phyloP scores from a whole-genome alignment of 192 early-diverging fungal species.

The Rhizophagus prolifer region DNA sequence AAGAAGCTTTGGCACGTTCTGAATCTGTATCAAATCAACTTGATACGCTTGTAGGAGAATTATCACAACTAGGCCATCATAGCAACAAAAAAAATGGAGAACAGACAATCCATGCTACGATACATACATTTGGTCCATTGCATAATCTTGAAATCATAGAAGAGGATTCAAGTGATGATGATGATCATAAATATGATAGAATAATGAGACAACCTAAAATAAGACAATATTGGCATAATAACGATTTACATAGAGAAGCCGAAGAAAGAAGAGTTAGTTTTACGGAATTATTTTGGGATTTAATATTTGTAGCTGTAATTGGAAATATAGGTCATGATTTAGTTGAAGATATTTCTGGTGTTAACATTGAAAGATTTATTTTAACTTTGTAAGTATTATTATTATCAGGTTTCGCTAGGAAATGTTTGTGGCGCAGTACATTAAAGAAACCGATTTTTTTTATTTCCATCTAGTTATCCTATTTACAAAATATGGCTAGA shows the following conservation, averaged over 20 bases:
- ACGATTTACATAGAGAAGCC: slow-evolving; percentile 24
- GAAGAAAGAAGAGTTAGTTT: slow-evolving; percentile 25
- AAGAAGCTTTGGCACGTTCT: slow-evolving; percentile 13
- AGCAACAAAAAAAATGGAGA: background rate
- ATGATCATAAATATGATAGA: slow-evolving; percentile 15
- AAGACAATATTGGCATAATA: slow-evolving; percentile 30
- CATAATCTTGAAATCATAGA: slow-evolving; percentile 29
- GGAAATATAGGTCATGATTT: slow-evolving; percentile 22
- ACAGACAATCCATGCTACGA: slow-evolving; percentile 27
- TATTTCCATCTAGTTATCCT: slow-evolving; percentile 22
- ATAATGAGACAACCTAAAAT: slow-evolving; percentile 27
- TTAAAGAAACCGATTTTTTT: background rate
- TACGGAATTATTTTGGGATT: slow-evolving; percentile 36
- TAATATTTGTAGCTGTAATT: slow-evolving; percentile 31
- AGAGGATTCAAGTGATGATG: slow-evolving; percentile 21
- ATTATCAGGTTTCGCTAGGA: background rate
- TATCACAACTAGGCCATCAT: background rate
- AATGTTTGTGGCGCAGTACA: background rate
- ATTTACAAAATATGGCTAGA: slow-evolving; percentile 22
- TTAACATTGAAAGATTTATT: slow-evolving; percentile 17
- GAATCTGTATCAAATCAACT: slow-evolving; percentile 28
- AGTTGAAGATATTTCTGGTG: background rate
- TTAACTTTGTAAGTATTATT: slow-evolving; percentile 26
- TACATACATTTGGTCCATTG: slow-evolving; percentile 26
- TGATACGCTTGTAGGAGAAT: slow-evolving; percentile 17